A percentile compares a stretch with the other conserved stretches of the same genome.
These are phyloP conservation scores for Malassezia vespertilionis DNA, from an alignment of 1,284 basidiomycete genomes.

Conservation along the genomic window DNA sequence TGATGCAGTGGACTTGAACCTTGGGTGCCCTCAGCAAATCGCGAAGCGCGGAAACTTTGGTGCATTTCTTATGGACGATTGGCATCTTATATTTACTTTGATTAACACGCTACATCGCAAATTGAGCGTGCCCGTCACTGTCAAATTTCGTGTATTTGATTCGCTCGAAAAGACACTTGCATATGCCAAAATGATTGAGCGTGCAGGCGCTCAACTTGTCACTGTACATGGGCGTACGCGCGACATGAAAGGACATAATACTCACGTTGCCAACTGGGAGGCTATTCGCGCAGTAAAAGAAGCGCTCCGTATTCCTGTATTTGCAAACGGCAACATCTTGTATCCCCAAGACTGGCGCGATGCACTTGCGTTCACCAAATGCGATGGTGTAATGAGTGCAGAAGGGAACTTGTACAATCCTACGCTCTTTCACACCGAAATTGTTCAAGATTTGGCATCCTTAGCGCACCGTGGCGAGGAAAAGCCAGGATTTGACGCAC, in stretches of 20 bases:
- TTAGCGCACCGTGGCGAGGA: slow-evolving; percentile 3
- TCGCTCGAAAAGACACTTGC: slow-evolving; percentile 74
- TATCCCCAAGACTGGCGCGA: slow-evolving; percentile 66
- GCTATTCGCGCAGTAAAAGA: slow-evolving; percentile 76
- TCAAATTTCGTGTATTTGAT: slow-evolving; percentile 87
- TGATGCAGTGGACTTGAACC: slow-evolving; percentile 87
- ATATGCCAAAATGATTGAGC: slow-evolving; percentile 88
- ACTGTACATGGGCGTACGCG: slow-evolving; percentile 83
- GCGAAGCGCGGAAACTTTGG: slow-evolving; percentile 79
- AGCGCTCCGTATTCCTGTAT: slow-evolving; percentile 79
- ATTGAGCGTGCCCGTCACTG: slow-evolving; percentile 78
- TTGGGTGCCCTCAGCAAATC: slow-evolving; percentile 86
- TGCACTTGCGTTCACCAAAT: slow-evolving; percentile 70
- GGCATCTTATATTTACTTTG: slow-evolving; percentile 56
- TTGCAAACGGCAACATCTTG: slow-evolving; percentile 94
- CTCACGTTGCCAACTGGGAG: slow-evolving; percentile 66
- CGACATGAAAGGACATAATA: slow-evolving; percentile 72
- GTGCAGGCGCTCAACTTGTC: slow-evolving; percentile 85
- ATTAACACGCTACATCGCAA: slow-evolving; percentile 56
- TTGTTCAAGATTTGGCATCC: slow-evolving; percentile 3
- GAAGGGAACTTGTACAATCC: slow-evolving; percentile 93
- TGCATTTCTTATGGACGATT: slow-evolving; percentile 83
- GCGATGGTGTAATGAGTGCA: slow-evolving; percentile 86
- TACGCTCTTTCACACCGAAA: slow-evolving; percentile 56
- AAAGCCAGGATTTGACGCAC: slow-evolving; percentile 4